These are phyloP conservation scores for Coniferiporia weirii DNA, from an alignment of 1,284 basidiomycete species.

Conservation along the genomic window DNA sequence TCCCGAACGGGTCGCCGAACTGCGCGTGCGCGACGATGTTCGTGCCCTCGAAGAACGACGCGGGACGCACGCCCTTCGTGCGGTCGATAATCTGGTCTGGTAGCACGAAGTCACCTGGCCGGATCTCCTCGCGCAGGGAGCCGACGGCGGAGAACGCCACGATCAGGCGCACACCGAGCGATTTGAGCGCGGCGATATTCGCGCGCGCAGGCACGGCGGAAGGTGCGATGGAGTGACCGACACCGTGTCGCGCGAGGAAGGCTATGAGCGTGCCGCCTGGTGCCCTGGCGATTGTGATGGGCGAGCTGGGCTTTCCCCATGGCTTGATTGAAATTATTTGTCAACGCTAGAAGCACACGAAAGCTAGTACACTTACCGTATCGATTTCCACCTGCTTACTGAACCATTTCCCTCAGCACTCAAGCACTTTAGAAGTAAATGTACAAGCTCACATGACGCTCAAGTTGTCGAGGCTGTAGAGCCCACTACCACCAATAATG, in stretches of 20 bases:
- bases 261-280: slow-evolving; percentile 78
- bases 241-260: slow-evolving; percentile 90
- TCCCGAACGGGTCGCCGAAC: slow-evolving; percentile 89
- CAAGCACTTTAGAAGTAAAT: neutral
- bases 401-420: slow-evolving; percentile 8
- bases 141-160: slow-evolving; percentile 96
- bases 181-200: slow-evolving; percentile 95
- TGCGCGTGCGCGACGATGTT: slow-evolving; percentile 87
- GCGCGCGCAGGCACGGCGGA: slow-evolving; percentile 80
- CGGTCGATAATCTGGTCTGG: slow-evolving; percentile 95
- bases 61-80: slow-evolving; percentile 85
- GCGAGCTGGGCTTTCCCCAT: slow-evolving; percentile 91
- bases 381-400: slow-evolving; percentile 69
- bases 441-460: slow-evolving; percentile 62
- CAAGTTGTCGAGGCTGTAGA: slow-evolving; percentile 89
- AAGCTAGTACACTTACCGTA: slow-evolving; percentile 43
- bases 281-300: slow-evolving; percentile 82
- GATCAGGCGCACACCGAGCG: slow-evolving; percentile 83
- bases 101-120: slow-evolving; percentile 86
- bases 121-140: slow-evolving; percentile 90
- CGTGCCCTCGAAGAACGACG: slow-evolving; percentile 83
- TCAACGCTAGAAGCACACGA: neutral
- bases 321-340: slow-evolving; percentile 49
- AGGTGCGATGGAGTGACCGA: slow-evolving; percentile 69
- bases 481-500: slow-evolving; percentile 80